A percentile compares a stretch with the other conserved stretches of the same genome.
Evolutionary conservation across 441 rosid species (phyloP).

Genomic region (Euphorbia corollata): DNA sequence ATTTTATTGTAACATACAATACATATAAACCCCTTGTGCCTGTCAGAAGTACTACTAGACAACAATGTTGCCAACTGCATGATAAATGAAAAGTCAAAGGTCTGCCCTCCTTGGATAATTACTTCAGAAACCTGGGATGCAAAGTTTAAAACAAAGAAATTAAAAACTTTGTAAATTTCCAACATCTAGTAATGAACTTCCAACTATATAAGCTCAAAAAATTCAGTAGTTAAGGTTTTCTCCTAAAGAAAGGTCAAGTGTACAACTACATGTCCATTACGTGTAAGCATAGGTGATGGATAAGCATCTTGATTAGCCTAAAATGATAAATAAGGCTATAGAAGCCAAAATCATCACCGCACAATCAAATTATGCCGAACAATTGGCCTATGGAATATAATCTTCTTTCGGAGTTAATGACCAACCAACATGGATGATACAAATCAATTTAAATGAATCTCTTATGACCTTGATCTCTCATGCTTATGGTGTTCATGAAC

Average conservation of each 20-base stretch:
- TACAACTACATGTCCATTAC: not conserved
- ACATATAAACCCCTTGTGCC: constrained; percentile 70
- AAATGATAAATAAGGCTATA: too few relatives aligned
- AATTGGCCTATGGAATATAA: too few relatives aligned
- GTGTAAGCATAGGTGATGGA: not conserved
- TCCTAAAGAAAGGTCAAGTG: too few relatives aligned
- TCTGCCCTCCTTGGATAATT: constrained; percentile 58
- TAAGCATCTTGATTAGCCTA: constrained; percentile 9
- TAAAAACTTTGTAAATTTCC: constrained; percentile 6
- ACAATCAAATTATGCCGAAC: too few relatives aligned
- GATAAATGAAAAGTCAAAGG: constrained; percentile 64
- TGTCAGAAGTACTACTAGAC: constrained; percentile 47
- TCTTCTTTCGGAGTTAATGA: too few relatives aligned
- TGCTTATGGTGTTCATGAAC: not conserved
- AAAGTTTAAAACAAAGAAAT: constrained; percentile 21
- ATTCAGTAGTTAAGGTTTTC: too few relatives aligned
- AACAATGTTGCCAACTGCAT: constrained; percentile 73
- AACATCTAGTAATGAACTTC: not conserved
- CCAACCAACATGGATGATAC: too few relatives aligned
- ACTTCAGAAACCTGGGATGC: constrained; percentile 77
- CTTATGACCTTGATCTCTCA: not conserved
- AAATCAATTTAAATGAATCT: too few relatives aligned
- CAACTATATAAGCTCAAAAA: not conserved
- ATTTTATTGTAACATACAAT: constrained; percentile 49
- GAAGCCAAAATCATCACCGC: too few relatives aligned